Evolutionary conservation across 2,329 filamentous ascomycete species (phyloP).

Genomic region (Epicoccum sorghinum): DNA sequence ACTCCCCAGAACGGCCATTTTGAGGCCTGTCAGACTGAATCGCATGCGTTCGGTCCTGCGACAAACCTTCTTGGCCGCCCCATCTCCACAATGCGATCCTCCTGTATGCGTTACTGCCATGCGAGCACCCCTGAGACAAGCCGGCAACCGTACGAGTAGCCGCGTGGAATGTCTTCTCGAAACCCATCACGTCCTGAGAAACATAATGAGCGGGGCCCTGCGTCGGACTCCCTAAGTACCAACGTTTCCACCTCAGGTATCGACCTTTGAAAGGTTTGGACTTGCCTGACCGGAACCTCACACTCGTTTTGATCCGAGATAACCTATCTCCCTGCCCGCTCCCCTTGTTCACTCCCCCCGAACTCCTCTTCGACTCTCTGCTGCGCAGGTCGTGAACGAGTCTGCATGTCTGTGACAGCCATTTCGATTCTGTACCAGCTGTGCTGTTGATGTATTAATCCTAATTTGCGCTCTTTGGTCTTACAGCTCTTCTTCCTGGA

Average conservation of each 20-base stretch:
- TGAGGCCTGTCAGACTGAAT: constrained; percentile 30
- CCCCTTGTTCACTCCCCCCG: constrained; percentile 21
- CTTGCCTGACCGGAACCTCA: constrained; percentile 35
- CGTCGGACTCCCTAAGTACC: constrained; percentile 35
- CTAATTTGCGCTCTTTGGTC: constrained; percentile 26
- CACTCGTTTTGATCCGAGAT: constrained; percentile 34
- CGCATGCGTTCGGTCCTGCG: constrained; percentile 20
- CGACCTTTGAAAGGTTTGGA: constrained; percentile 41
- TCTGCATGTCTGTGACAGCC: constrained; percentile 42
- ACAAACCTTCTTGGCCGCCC: constrained; percentile 26
- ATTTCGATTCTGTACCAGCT: constrained; percentile 39
- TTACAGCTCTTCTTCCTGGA: not conserved
- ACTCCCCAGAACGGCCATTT: constrained; percentile 22
- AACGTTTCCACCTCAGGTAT: constrained; percentile 34
- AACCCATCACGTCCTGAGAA: constrained; percentile 36
- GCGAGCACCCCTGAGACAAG: constrained; percentile 32
- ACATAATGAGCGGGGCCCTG: constrained; percentile 33
- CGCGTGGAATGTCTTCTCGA: constrained; percentile 32
- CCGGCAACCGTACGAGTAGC: constrained; percentile 31
- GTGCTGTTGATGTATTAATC: constrained; percentile 44
- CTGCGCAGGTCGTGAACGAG: constrained; percentile 45
- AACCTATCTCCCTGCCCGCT: constrained; percentile 22
- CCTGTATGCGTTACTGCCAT: constrained; percentile 27
- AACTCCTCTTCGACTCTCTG: constrained; percentile 36
- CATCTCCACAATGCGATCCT: constrained; percentile 34